phyloP scores from a whole-genome alignment of 179 eudicot genomes.

The Carnegiea gigantea region DNA sequence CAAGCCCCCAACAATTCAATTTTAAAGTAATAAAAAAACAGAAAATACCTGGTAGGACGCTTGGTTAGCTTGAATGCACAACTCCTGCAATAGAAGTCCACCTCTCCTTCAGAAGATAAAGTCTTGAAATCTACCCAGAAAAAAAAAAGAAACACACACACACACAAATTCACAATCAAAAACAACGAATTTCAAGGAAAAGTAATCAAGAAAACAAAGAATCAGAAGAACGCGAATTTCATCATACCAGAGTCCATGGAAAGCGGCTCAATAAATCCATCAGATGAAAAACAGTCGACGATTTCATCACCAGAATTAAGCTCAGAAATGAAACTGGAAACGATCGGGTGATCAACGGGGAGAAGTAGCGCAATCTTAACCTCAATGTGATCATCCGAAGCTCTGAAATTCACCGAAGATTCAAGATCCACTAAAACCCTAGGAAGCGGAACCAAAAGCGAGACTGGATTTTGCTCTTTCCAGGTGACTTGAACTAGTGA shows the following conservation, averaged over 20 bases:
- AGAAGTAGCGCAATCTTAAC: conserved; percentile 67
- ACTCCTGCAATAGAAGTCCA: conserved; percentile 66
- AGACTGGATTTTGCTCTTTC: conserved; percentile 28
- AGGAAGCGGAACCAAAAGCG: conserved; percentile 64
- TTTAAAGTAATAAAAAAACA: background rate
- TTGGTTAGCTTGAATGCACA: conserved; percentile 58
- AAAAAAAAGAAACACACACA: conserved; percentile 11
- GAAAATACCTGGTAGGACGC: conserved; percentile 46
- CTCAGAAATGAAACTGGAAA: conserved; percentile 46
- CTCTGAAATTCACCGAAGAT: conserved; percentile 42
- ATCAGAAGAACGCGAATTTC: background rate
- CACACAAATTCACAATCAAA: conserved; percentile 4
- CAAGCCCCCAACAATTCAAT: background rate
- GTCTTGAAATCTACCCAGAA: conserved; percentile 42
- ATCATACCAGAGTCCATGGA: conserved; percentile 52
- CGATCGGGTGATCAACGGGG: conserved; percentile 82
- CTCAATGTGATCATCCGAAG: conserved; percentile 64
- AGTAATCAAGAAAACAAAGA: background rate
- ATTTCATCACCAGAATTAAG: conserved; percentile 25
- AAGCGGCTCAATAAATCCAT: conserved; percentile 38
- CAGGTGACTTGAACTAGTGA: conserved; percentile 45
- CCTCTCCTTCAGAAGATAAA: conserved; percentile 48
- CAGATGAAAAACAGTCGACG: background rate
- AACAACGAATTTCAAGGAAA: background rate
- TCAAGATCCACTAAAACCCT: conserved; percentile 75